Base-by-base conservation (phyloP, 148 eudicot species). In the Silene uniflora region DNA sequence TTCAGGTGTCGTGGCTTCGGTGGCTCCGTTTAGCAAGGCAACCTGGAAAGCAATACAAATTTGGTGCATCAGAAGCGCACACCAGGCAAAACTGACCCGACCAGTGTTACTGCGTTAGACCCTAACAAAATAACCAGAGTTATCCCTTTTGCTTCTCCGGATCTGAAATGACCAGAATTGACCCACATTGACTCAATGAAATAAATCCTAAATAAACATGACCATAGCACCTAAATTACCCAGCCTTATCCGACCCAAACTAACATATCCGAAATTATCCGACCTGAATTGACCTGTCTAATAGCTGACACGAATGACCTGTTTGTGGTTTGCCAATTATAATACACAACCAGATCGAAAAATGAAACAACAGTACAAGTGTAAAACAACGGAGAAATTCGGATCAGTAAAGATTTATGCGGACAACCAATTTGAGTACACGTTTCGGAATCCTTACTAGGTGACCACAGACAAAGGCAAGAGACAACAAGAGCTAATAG, bases 1-100 rank as follows among this genome's bases (percentile, higher is more conserved):
- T 39, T 39, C 10, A 39, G 44, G 19, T 44, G 47, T 8, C 16
- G 2, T 39, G 19, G 6, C 35, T 17, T 66, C 21, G 44, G 47
- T 23, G 27, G 29, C n/a, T 44, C 12, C 47, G 47, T 10, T 25
- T 56, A 32, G 35, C 65, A 12, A 58, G 61, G 54, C 21, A 32
- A 63, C 27, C 83, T 72, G 79, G 55, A 27, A 59, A 6, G 24
- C 72, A 44, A 56, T 19, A 65, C 8, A 12, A 14, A 25, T 24
- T 69, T 18, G 39, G 21, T 76, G 66, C 59, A 65, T 73, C 68
- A 76, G 76, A 35, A 13, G 42, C 10, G 10, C 14, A 13, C 56
- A 52, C 5, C 17, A 1, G 3, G 56, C 14, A 52, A 52, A 49
- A 52, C 56, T 52, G 13, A 11, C 16, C 16, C 55, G 55, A 3